Evolutionary conservation across 129 eudicot species (phyloP), one percentile per base, ranked within the genome.

Genomic region (Helichrysum umbraculigerum): DNA sequence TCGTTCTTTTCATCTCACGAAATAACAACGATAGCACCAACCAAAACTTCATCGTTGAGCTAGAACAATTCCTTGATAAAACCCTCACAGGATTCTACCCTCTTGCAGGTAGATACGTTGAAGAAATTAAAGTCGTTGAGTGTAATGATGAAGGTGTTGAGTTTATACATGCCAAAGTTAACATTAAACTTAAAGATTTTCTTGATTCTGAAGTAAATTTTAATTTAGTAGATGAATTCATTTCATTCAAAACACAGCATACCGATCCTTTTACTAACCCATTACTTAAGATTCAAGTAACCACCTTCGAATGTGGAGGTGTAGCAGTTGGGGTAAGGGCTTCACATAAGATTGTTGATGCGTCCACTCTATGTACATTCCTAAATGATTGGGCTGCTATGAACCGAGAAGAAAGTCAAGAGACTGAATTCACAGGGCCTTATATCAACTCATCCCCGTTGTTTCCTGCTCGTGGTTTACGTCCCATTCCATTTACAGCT

Each of bases 71-170:
- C 4, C 50, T 66, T 16, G 70, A 66, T 28, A 66, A 66, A 35
- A 66, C 28, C 28, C n/a, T 66, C 34, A 17, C 73, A n/a, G 17
- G 19, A 63, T 76, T 75, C 41, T 83, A 83, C 75, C 86, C 86
- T 32, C 56, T 78, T 30, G 86, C 80, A 2, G 86, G 83, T 17
- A 68, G 83, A 33, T 78, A 75, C 2, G 69, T 37, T 3, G 44
- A 57, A 12, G 66, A 54, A n/a, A 56, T 10, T 1, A 35, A 22
- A 7, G 5, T 34, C 5, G 33, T 78, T 41, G 80, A 83, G 61
- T 73, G 81, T 20, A 83, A 56, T 28, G 86, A 78, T 33, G 64
- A 70, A 63, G 87, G 87, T 9, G 81, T 56, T 25, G 76, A 73
- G 21, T 73, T 72, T 37, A 12, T 83, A 6, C 39, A 54, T 10